phyloP scores from a whole-genome alignment of 2,329 filamentous ascomycete species.

The Exophiala dermatitidis region DNA sequence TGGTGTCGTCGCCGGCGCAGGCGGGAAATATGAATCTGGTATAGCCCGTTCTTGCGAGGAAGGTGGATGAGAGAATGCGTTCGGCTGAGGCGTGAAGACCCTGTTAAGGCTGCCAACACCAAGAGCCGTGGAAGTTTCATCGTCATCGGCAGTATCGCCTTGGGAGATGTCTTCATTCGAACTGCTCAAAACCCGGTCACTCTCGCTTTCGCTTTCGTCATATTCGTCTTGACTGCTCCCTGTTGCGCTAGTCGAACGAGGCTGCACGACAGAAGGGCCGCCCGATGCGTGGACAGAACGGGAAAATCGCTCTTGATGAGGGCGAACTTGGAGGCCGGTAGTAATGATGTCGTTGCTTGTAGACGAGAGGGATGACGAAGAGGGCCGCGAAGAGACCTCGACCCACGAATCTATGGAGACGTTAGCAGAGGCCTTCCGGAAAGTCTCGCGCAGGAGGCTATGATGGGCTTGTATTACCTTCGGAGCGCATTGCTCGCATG shows the following conservation, averaged over 20 bases:
- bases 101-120: constrained; percentile 52
- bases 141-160: constrained; percentile 46
- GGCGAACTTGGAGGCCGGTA: constrained; percentile 70
- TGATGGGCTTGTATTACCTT: constrained; percentile 18
- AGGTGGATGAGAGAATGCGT: constrained; percentile 82
- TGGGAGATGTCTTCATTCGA: constrained; percentile 52
- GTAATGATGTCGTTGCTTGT: constrained; percentile 74
- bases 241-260: constrained; percentile 41
- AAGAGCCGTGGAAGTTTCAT: constrained; percentile 77
- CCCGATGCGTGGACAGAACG: constrained; percentile 45
- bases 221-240: constrained; percentile 88
- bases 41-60: constrained; percentile 46
- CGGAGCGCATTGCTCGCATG: constrained; percentile 22
- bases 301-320: constrained; percentile 51
- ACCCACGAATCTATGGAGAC: constrained; percentile 80
- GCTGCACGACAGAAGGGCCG: constrained; percentile 29
- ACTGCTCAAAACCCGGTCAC: constrained; percentile 62
- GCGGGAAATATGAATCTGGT: constrained; percentile 41
- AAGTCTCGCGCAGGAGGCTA: constrained; percentile 6
- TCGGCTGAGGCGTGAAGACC: constrained; percentile 76
- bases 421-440: constrained; percentile 36
- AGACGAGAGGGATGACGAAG: constrained; percentile 84
- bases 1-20: constrained; percentile 9
- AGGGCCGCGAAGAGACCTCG: constrained; percentile 85
- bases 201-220: constrained; percentile 86